These are phyloP conservation scores for Larix kaempferi DNA, from an alignment of 75 land plant species.

Conservation along the genomic window DNA sequence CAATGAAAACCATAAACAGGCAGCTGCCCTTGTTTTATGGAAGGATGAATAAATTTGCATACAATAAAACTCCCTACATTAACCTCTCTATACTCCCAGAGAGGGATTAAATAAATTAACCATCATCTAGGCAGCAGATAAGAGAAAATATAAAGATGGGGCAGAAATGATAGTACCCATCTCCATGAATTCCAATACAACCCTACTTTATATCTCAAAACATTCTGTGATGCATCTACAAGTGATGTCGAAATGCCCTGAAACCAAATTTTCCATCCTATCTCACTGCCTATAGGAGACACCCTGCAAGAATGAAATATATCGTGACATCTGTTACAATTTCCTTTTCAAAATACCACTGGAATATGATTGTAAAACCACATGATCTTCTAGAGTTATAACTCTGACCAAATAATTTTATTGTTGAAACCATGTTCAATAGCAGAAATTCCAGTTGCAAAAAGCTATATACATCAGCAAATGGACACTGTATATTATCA, in stretches of 20 bases:
- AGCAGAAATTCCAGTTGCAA: constrained; percentile 1
- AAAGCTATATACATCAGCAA: background rate
- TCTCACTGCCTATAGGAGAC: background rate
- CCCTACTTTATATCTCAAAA: background rate
- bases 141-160: background rate
- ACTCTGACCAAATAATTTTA: background rate
- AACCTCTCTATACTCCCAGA: background rate
- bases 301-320: background rate
- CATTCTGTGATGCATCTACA: background rate
- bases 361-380: background rate
- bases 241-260: background rate
- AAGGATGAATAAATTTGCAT: background rate
- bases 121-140: background rate
- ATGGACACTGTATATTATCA: background rate
- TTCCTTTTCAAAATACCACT: background rate
- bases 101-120: background rate
- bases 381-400: background rate
- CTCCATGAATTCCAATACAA: background rate
- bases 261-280: background rate
- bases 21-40: background rate
- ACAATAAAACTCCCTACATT: background rate
- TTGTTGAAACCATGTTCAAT: background rate
- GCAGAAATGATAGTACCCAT: background rate
- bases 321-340: background rate
- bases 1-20: background rate